Evolutionary conservation across 202 grass and related monocot genomes (phyloP), one percentile per base, ranked within the genome.

Genomic region (Panicum hallii): DNA sequence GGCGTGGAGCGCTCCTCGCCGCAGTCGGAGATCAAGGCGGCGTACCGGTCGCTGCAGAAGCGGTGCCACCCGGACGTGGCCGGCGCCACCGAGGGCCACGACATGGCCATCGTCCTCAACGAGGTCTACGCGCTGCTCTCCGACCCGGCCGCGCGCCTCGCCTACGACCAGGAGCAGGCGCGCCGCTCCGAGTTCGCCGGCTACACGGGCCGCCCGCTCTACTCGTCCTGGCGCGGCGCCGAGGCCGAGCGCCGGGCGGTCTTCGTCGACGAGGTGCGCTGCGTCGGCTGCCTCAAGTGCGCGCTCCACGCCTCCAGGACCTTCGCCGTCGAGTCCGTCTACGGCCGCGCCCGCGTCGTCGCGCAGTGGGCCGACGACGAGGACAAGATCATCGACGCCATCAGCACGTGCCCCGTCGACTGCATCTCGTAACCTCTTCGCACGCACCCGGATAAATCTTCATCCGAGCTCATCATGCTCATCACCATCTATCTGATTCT

Each of bases 41-140:
- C 91, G 32, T 99, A 99, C 74, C 87, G 97, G 12, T 61, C 93
- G 54, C 88, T 99, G 60, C 97, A 99, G 88, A 99, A 99, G 88
- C 88, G 92, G 74, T 99, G 97, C 88, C 97, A 99, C 80, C 97
- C 93, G 13, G 93, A 99, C 86, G 84, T 99, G 66, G 93, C 89
- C n/a, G 92, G 81, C 20, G 77, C 78, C 5, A 64, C 83, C 16
- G 53, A 67, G 5, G 80, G 76, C 5, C 97, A 99, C 83, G 93
- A 94, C 88, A 96, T 99, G 97, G 91, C 97, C 74, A 80, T 99
- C 81, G 68, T 99, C 7, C 97, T 99, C 36, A 99, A 99, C 88
- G 91, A 99, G 75, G 84, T 91, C 6, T 99, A 99, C 77, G 87
- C 93, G 68, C 61, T 99, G 71, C 97, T 99, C 7, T 95, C 91